Base-by-base conservation (phyloP, 2,329 filamentous ascomycete genomes). In the Saccharata proteae region DNA sequence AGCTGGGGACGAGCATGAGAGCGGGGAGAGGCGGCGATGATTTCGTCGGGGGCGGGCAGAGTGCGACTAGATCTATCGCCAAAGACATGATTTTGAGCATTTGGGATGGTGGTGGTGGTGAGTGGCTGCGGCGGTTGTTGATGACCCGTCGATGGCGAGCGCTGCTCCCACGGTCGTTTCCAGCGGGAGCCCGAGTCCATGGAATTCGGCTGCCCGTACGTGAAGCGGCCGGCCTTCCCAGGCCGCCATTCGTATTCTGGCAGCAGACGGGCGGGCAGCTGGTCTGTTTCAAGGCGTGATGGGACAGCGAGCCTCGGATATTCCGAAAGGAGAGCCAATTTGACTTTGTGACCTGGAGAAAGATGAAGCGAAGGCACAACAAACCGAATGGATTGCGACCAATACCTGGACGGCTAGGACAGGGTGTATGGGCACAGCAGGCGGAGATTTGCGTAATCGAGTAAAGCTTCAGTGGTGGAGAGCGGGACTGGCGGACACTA, bases 161-260 rank as follows among this genome's bases (percentile, higher is more conserved):
- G 39, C 29, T 49, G 43, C 38, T 50, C 49, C 49, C 48, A 49
- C 43, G 43, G 44, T 37, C 50, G 40, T 43, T 52, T 52, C 35
- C 41, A 45, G 38, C 36, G 37, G 16, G 41, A 41, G 33, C 41
- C 37, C 40, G 43, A 43, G 34, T 48, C 46, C 49, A 54, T 51
- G 35, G 41, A 42, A 48, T 21, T 38, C 30, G 39, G 38, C 33
- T 36, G 37, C 40, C 37, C 40, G 40, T 27, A 30, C 34, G 35
- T 18, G 22, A 33, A 43, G 33, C 34, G 32, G 26, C 35, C 35
- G 37, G 33, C 37, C 32, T 40, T 33, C 39, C 36, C 25, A 29
- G 31, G 40, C 38, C 43, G 45, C 47, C 46, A 51, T 50, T 34
- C 44, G 43, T 35, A 37, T 42, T 22, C 23, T 11, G n/a, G 22